phyloP scores from a whole-genome alignment of 1,284 basidiomycete genomes.

The Apiotrichum siamense region DNA sequence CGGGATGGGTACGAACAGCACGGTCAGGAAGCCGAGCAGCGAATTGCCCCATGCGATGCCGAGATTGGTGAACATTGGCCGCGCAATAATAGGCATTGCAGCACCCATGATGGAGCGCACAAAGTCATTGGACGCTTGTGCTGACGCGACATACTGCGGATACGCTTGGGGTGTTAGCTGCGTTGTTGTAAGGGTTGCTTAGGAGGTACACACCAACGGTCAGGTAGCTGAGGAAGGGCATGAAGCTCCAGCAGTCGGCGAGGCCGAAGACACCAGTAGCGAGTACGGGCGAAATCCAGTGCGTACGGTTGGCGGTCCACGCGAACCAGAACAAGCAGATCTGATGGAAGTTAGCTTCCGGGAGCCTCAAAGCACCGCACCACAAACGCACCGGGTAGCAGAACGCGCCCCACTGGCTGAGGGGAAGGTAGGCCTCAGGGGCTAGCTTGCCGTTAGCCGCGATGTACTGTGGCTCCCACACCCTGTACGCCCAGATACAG shows the following conservation, averaged over 20 bases:
- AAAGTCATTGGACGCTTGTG: slow-evolving; percentile 45
- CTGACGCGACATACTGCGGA: slow-evolving; percentile 53
- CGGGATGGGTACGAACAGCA: slow-evolving; percentile 26
- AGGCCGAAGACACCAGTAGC: slow-evolving; percentile 39
- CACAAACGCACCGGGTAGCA: slow-evolving; percentile 24
- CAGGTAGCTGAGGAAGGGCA: slow-evolving; percentile 51
- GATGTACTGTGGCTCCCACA: slow-evolving; percentile 30
- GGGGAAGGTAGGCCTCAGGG: slow-evolving; percentile 20
- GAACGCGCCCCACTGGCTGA: slow-evolving; percentile 35
- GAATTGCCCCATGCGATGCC: slow-evolving; percentile 44
- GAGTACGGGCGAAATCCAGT: slow-evolving; percentile 36
- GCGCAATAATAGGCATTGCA: slow-evolving; percentile 37
- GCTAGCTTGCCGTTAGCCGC: slow-evolving; percentile 8
- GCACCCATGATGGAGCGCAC: slow-evolving; percentile 42
- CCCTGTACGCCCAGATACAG: slow-evolving; percentile 24
- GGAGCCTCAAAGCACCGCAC: no score
- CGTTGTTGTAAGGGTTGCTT: no score
- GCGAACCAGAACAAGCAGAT: slow-evolving; percentile 41
- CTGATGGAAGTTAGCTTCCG: no score
- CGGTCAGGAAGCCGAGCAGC: slow-evolving; percentile 33
- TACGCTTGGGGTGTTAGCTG: slow-evolving; percentile 48
- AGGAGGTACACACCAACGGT: slow-evolving; percentile 49
- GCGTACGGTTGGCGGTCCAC: slow-evolving; percentile 36
- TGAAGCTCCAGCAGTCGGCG: slow-evolving; percentile 3
- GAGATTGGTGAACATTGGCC: slow-evolving; percentile 41